Evolutionary conservation across 345 rosid species (phyloP), one percentile per base, ranked within the genome.

Genomic region (Litchi chinensis): DNA sequence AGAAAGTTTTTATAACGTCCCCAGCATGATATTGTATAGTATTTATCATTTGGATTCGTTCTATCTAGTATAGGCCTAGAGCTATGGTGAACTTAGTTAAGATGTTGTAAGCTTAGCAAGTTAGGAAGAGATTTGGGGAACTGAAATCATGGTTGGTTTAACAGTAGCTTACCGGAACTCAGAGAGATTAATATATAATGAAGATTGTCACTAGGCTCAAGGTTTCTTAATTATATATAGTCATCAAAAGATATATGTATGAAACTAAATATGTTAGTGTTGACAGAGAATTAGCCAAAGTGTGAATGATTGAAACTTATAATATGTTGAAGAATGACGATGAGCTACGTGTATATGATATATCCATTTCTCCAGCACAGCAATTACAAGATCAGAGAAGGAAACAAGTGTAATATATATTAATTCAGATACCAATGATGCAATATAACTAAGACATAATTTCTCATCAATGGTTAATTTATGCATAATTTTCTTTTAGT

Each of bases 361-460:
- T 12, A 52, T 10, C 9, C 28, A 2, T 16, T 19, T 60, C 26
- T 59, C 65, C 65, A 60, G 24, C 28, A 60, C 65, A 21, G 60
- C n/a, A n/a, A 13, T 16, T 57, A 74, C 60, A 54, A 39, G 37
- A 5, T 60, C 32, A 37, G 16, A 24, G 6, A 50, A 12, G 60
- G n/a, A 48, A 70, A 46, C 21, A 44, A 68, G 5, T 43, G 6
- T 68, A 26, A 26, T 26, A 26, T 11, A 24, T 46, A 44, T 46
- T 10, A 26, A 52, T 50, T 28, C 21, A 39, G 76, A 19, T 56
- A 57, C 62, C n/a, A 57, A 8, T 19, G 75, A 73, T 73, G 65
- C 7, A 57, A 37, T 57, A 28, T 54, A 37, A n/a, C 71, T 40
- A 68, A 22, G 72, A n/a, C 57, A 69, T 70, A 15, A 10, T 70